Evolutionary conservation across 148 eudicot species (phyloP).

Genomic region (Rhododendron molle): DNA sequence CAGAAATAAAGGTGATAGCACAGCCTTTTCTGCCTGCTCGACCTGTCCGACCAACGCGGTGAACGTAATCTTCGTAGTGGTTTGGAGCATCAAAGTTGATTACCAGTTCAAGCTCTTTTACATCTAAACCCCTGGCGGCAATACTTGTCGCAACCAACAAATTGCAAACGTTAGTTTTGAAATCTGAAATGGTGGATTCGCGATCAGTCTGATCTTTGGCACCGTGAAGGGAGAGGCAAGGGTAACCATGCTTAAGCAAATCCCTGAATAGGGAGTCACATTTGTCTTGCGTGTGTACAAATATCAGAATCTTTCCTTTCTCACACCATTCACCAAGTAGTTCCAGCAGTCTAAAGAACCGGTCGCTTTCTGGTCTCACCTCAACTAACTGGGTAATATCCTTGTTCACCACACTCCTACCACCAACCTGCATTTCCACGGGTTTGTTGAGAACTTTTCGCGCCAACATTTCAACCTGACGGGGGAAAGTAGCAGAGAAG

Average conservation of each 20-base stretch:
- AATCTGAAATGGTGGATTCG: conserved; percentile 75
- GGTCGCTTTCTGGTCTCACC: conserved; percentile 70
- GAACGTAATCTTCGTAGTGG: conserved; percentile 84
- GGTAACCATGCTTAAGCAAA: conserved; percentile 69
- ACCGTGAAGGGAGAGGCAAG: conserved; percentile 84
- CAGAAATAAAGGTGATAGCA: conserved; percentile 68
- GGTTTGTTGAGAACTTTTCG: conserved; percentile 69
- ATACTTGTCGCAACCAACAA: conserved; percentile 73
- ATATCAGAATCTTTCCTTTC: conserved; percentile 70
- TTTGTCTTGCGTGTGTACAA: conserved; percentile 72
- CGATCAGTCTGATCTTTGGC: conserved; percentile 85
- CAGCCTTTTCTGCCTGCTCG: conserved; percentile 79
- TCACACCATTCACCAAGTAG: conserved; percentile 88
- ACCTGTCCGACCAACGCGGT: conserved; percentile 82
- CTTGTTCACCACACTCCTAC: conserved; percentile 81
- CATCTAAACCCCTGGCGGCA: conserved; percentile 86
- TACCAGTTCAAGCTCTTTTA: conserved; percentile 78
- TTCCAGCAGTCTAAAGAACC: conserved; percentile 65
- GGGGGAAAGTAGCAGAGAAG: conserved; percentile 85
- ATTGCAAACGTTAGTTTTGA: conserved; percentile 73
- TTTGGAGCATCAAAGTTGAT: conserved; percentile 73
- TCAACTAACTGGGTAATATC: conserved; percentile 82
- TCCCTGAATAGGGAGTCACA: conserved; percentile 68
- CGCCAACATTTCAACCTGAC: conserved; percentile 78
- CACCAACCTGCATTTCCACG: conserved; percentile 82